Percentiles rank a stretch among this genome's conserved stretches.
These are phyloP conservation scores for Amanita inopinata DNA, from an alignment of 768 basidiomycete genomes.

Conservation along the genomic window DNA sequence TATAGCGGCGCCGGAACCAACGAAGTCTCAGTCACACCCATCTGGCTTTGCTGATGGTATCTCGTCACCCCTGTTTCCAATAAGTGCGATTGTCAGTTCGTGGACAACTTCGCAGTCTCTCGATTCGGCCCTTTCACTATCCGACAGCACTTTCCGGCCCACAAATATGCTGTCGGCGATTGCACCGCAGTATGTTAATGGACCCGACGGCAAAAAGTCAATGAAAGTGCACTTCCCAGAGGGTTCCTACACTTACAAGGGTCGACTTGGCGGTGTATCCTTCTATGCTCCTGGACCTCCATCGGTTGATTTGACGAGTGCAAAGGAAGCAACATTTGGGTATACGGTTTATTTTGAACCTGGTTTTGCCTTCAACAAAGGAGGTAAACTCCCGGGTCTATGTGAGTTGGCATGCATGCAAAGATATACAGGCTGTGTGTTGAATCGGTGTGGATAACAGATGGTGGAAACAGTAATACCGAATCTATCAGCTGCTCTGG, in stretches of 20 bases:
- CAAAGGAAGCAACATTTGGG: slow-evolving; percentile 57
- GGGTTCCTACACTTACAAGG: slow-evolving; percentile 45
- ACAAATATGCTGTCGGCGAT: slow-evolving; percentile 26
- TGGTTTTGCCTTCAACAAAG: slow-evolving; percentile 56
- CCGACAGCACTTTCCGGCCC: slow-evolving; percentile 36
- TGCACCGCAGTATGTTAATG: slow-evolving; percentile 30
- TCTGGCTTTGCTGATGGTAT: slow-evolving; percentile 9
- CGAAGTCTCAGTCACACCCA: too few relatives aligned
- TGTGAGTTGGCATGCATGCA: slow-evolving; percentile 41
- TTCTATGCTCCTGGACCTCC: slow-evolving; percentile 60
- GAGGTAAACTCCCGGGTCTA: slow-evolving; percentile 67
- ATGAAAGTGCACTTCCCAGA: slow-evolving; percentile 46
- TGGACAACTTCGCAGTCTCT: slow-evolving; percentile 38
- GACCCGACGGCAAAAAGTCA: slow-evolving; percentile 40
- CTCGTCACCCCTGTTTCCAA: slow-evolving; percentile 33
- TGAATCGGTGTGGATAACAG: too few relatives aligned
- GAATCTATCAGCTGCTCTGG: slow-evolving; percentile 51
- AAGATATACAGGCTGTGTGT: too few relatives aligned
- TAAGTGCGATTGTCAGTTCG: slow-evolving; percentile 21
- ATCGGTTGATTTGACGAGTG: slow-evolving; percentile 42
- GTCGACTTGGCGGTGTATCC: slow-evolving; percentile 51
- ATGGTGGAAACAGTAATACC: slow-evolving; percentile 43
- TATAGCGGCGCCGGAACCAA: not conserved
- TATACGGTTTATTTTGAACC: slow-evolving; percentile 53
- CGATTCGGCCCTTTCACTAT: slow-evolving; percentile 26